Evolutionary conservation across 768 basidiomycete genomes (phyloP), one percentile per base, ranked within the genome.

Genomic region (Pleurotus sapidus): DNA sequence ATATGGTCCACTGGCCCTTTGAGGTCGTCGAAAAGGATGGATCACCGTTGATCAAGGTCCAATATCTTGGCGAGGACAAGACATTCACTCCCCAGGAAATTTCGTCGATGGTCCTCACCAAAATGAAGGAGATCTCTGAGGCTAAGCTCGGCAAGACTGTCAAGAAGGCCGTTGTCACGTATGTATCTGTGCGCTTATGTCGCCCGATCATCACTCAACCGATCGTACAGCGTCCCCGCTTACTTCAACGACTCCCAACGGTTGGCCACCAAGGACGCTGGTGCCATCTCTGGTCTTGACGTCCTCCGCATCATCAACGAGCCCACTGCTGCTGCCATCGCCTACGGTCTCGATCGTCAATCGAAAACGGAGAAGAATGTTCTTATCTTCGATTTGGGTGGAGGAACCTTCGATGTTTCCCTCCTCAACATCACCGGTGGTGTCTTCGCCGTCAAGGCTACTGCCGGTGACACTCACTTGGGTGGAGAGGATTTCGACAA

Each of bases 401-500:
- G 95, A 79, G 95, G 95, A 79, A 97, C 95, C 38, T 98, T 96
- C 74, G 95, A 97, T 86, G 95, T 96, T 37, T 96, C 95, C 27
- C 91, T 98, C 57, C 77, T 98, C 60, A 95, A 93, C 58, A 96
- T 97, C 61, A 93, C 95, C 72, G 95, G 95, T 74, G 95, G 95
- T 74, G 95, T 97, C 73, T 96, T 97, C 77, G 95, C 95, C 71
- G 95, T 98, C 74, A 93, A 95, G 83, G 94, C 95, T 57, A 97
- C 95, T 57, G 95, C 95, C 55, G 95, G 95, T 83, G 95, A 97
- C 77, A 97, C 95, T 55, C 95, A 98, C 74, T 84, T 98, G 74
- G 95, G 95, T 76, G 95, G 95, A 76, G 95, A 97, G 72, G 95
- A 98, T 74, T 99, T 99, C 70, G 97, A 99, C 78, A 99, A 99